A percentile compares a stretch with the other conserved stretches of the same genome.
Evolutionary conservation across 345 rosid species (phyloP).

Genomic region (Durio zibethinus): DNA sequence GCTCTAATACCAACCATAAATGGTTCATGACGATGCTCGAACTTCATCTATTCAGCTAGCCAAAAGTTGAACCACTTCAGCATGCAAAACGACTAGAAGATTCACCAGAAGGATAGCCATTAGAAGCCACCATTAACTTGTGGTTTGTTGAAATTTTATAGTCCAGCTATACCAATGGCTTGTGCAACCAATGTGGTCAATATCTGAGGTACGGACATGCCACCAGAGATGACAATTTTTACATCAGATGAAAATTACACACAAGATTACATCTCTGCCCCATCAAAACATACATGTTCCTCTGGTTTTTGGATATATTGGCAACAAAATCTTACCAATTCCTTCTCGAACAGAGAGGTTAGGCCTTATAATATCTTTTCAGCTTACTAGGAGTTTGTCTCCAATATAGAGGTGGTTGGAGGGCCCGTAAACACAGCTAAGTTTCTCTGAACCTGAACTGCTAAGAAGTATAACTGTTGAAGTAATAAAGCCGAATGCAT

Average conservation of each 20-base stretch:
- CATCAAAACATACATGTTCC: not conserved
- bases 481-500: constrained; percentile 66
- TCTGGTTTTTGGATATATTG: not conserved
- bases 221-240: constrained; percentile 73
- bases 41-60: too few species aligned
- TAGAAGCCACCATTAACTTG: constrained; percentile 6
- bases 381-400: constrained; percentile 55
- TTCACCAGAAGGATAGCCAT: not conserved
- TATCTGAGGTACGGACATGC: constrained; percentile 62
- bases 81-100: not conserved
- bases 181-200: constrained; percentile 44
- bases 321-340: constrained; percentile 38
- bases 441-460: constrained; percentile 58
- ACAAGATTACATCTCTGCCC: not conserved
- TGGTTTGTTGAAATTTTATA: constrained; percentile 34
- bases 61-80: not conserved
- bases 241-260: constrained; percentile 14
- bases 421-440: constrained; percentile 61
- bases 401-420: constrained; percentile 72
- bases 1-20: too few species aligned
- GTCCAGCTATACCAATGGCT: constrained; percentile 26
- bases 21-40: too few species aligned
- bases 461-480: constrained; percentile 57
- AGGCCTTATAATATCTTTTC: constrained; percentile 61
- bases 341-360: constrained; percentile 65